Base-by-base conservation (phyloP, 371 early-diverging fungal genomes). In the Spiromyces aspiralis region DNA sequence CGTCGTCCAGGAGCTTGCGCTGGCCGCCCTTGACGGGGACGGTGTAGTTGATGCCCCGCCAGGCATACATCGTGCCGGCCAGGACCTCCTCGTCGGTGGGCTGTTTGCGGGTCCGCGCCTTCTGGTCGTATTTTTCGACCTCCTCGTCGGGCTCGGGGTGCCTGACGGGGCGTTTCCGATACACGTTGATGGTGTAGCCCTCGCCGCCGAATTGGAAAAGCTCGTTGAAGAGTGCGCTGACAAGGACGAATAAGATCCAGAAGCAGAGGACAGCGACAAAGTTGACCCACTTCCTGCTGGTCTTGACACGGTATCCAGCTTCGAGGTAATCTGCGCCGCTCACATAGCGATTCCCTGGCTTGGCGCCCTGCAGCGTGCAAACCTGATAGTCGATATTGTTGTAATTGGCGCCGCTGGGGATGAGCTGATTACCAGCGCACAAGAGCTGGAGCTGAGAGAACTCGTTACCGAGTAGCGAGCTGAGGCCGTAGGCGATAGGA, bases 401-500 rank as follows among this genome's bases (percentile, higher is more conserved):
- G 25, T 79, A 80, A 0, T 60, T 59, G 4, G 74, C 72, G 6
- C 81, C 84, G 46, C 44, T 53, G 0, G 84, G 84, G 20, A 79
- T 57, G 43, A 81, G 69, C 27, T 51, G 52, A 20, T 56, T 59
- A 12, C 65, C 62, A 0, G 53, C 52, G 49, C 84, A 82, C n/a
- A 70, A 66, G 43, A 79, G 75, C 3, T 43, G 13, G 27, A 78
- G 66, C 19, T 77, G 76, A 3, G 61, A 53, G 78, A 80, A 83
- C 63, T 87, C 88, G 58, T 84, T 84, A 19, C 73, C 67, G 20
- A 84, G 54, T 21, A 87, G 66, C 2, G 82, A 77, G 55, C 84
- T 84, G 50, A 84, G 75, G 3, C 72, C 81, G 53, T 83, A 85
- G 0, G 80, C 72, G n/a, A 84, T 62, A 2, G 87, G 84, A 57